Base-by-base conservation (phyloP, 2,329 filamentous ascomycete species). In the Orbilia javanica region DNA sequence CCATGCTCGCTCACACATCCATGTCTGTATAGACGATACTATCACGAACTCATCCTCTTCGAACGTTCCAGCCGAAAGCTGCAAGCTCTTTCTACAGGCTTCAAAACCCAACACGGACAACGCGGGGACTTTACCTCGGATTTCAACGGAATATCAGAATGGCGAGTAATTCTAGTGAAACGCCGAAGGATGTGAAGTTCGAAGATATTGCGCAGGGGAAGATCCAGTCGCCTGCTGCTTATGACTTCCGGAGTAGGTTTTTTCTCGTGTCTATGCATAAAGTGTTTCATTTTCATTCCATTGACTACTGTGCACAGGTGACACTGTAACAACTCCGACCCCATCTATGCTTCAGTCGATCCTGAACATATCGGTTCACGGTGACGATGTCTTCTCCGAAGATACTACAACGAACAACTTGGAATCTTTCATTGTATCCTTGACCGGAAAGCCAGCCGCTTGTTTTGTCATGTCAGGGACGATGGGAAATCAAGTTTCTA, bases 401-500 rank as follows among this genome's bases (percentile, higher is more conserved):
- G 94, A 97, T 82, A 86, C 89, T 0, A 93, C 91, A 0, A 97
- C 95, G 0, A 90, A 88, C 63, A 87, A 88, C 25, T 89, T 98
- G 46, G 92, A 97, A 84, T 85, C 87, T 53, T 90, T 92, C 83
- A 87, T 96, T 52, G 93, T 93, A 18, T 83, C 87, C 34, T 87
- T 96, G 2, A 89, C 93, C 0, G 89, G 89, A 80, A 94, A 96
- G 81, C 91, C 94, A 82, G 90, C 89, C 6, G 92, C 89, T 0
- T 86, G 97, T 3, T 90, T 97, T 67, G 93, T 97, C 69, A 87
- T 96, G 75, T 96, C 93, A 0, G 95, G 95, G 2, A 97, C 94
- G 3, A 97, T 97, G 94, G 94, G 93, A 46, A 97, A 97, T 85
- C 94, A 97, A 83, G 86, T 97, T 18, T 91, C 92, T 0, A 87